These are phyloP conservation scores for Botrytis deweyae DNA, from an alignment of 2,329 filamentous ascomycete species.

Conservation along the genomic window DNA sequence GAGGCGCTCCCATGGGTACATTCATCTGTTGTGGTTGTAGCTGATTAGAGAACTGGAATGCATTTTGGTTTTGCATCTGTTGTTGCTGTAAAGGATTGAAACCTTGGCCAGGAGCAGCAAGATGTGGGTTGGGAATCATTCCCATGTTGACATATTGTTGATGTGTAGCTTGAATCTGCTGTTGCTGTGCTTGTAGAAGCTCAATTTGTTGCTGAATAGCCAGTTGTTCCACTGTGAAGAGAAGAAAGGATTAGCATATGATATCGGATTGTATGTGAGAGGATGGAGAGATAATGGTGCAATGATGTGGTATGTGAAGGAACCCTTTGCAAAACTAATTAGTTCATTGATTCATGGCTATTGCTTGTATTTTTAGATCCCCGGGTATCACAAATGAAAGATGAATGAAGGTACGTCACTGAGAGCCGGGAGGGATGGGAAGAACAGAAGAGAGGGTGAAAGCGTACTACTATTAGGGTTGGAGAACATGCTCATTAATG, in stretches of 20 bases:
- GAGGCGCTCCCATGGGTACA: slow-evolving; percentile 71
- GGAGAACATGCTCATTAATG: slow-evolving; percentile 87
- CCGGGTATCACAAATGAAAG: background rate
- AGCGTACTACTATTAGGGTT: slow-evolving; percentile 61
- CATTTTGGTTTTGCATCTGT: slow-evolving; percentile 71
- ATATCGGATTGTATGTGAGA: background rate
- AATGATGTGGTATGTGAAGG: slow-evolving; percentile 25
- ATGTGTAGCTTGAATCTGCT: slow-evolving; percentile 93
- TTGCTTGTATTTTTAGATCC: background rate
- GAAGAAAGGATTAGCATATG: slow-evolving; percentile 4
- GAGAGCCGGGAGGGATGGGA: slow-evolving; percentile 16
- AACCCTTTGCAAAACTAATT: slow-evolving; percentile 1
- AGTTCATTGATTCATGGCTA: slow-evolving; percentile 5
- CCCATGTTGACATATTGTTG: slow-evolving; percentile 98
- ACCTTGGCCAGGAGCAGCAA: slow-evolving; percentile 59
- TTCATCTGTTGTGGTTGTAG: slow-evolving; percentile 71
- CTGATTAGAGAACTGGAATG: slow-evolving; percentile 87
- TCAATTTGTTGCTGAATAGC: slow-evolving; percentile 98
- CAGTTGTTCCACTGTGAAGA: slow-evolving; percentile 83
- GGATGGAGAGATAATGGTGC: background rate
- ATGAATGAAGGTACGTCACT: slow-evolving; percentile 29
- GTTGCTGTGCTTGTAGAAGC: slow-evolving; percentile 93
- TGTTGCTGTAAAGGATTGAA: slow-evolving; percentile 79
- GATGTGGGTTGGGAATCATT: slow-evolving; percentile 82
- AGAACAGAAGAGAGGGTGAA: slow-evolving; percentile 22